Conservation (phyloP, 1,139 yeast genomes). For the Kodamaea anthophila region DNA sequence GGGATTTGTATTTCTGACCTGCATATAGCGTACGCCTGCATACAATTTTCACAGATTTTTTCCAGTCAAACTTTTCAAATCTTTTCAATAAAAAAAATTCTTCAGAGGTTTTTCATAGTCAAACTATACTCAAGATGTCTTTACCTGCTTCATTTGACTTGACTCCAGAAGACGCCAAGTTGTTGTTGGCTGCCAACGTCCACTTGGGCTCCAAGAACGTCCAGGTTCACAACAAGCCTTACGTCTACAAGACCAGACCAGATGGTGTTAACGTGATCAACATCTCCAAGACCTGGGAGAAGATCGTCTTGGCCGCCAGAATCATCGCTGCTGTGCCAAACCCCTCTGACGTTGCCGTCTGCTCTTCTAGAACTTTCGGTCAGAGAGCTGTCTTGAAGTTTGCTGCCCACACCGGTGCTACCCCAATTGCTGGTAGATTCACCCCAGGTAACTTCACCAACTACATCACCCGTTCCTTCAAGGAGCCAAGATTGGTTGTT, state of each 20-base stretch:
- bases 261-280: constrained; percentile 99
- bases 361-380: constrained; percentile 99
- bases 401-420: constrained; percentile 99
- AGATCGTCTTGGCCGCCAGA: constrained; percentile 99
- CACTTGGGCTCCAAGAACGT: constrained; percentile 99
- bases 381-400: constrained; percentile 99
- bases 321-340: constrained; percentile 99
- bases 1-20: constrained; percentile 2
- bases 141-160: constrained; percentile 85
- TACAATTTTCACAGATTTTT: constrained; percentile 2
- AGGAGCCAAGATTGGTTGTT: constrained; percentile 99
- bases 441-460: constrained; percentile 99
- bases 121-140: constrained; percentile 48
- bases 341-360: constrained; percentile 97
- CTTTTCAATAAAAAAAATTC: constrained; percentile 6
- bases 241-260: constrained; percentile 98
- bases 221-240: constrained; percentile 98
- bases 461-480: constrained; percentile 99
- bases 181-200: constrained; percentile 99
- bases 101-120: constrained; percentile 8
- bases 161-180: constrained; percentile 99
- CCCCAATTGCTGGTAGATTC: constrained; percentile 99
- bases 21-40: constrained; percentile 4
- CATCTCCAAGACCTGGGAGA: constrained; percentile 99
- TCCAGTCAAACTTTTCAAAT: constrained; percentile 5